Base-by-base conservation (phyloP, 768 basidiomycete genomes). In the Pulveroboletus sp. region DNA sequence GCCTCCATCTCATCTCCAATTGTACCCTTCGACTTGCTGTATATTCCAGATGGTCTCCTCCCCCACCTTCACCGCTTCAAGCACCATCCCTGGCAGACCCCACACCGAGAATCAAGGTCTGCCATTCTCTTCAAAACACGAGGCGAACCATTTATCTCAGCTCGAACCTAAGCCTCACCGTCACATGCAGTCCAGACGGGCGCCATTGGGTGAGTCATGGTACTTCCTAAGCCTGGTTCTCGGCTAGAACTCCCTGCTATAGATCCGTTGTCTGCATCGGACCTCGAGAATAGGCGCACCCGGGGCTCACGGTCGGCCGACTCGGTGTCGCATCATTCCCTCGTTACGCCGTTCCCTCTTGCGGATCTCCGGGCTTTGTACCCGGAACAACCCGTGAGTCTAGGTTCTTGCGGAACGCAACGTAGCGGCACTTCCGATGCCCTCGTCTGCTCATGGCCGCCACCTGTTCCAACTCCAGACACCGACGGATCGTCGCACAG, bases 231-330 rank as follows among this genome's bases (percentile, higher is more conserved):
- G 23, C 34, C 41, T 8, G 23, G 35, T 40, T 10, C 6, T 29
- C 27, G 36, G 37, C 50, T 50, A 31, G 30, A 56, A 37, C 38
- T 5, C 22, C 23, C 20, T 52, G 24, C 17, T 36, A 37, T 36
- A 68, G 67, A 67, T 63, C 56, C 61, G 23, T 38, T 68, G 37
- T 64, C 67, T 20, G 16, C 35, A 10, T 63, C 57, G n/a, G 49
- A 48, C 43, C 17, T 54, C 26, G 52, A 51, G 44, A 69, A 67
- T 22, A 57, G 40, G 45, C 49, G 44, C 20, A 17, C 13, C 42
- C 50, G 27, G 24, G 20, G 4, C 16, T 41, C 38, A 24, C 54
- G 40, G 2, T 54, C 39, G 42, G 17, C 49, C 32, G 47, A 35
- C 45, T 42, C 47, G 17, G 38, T 35, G 23, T 45, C 37, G 42